Percentiles rank a stretch among this genome's conserved stretches.
Evolutionary conservation across 225 moss, liverwort and hornwort species (phyloP).

Genomic region (Asterella californica): DNA sequence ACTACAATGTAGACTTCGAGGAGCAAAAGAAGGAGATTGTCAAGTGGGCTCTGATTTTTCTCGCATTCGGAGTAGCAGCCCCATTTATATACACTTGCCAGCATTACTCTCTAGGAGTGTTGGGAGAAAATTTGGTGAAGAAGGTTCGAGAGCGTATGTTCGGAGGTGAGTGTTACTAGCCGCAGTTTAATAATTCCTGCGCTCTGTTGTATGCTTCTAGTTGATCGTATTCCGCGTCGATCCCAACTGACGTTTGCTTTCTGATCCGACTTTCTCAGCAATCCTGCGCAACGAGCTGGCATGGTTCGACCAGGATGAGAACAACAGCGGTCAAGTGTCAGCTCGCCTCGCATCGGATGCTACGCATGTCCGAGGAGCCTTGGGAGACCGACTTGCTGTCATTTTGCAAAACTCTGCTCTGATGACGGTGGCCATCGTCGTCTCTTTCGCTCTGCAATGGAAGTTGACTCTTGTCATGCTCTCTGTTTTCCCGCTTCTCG

Average conservation of each 20-base stretch:
- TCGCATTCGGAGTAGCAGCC: background rate
- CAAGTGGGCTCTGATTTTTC: conserved; percentile 13
- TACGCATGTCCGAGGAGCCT: conserved; percentile 61
- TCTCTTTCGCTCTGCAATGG: conserved; percentile 67
- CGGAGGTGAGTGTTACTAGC: conserved; percentile 9
- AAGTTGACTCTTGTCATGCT: conserved; percentile 62
- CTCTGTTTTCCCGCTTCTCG: conserved; percentile 54
- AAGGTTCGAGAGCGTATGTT: conserved; percentile 34
- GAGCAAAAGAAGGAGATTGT: conserved; percentile 16
- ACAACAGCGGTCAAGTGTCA: conserved; percentile 69
- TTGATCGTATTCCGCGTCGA: background rate
- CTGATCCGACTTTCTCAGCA: conserved; percentile 32
- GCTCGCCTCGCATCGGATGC: conserved; percentile 80
- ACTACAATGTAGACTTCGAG: conserved; percentile 7
- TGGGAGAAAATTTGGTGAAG: conserved; percentile 35
- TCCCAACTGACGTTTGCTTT: background rate
- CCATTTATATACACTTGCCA: conserved; percentile 22
- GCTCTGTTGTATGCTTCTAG: background rate
- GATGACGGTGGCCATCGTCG: conserved; percentile 47
- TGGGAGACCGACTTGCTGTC: conserved; percentile 67
- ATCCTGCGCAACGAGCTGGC: conserved; percentile 77
- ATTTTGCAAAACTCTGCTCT: conserved; percentile 64
- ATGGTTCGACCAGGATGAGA: conserved; percentile 84
- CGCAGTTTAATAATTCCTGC: background rate
- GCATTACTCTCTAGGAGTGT: conserved; percentile 29